Evolutionary conservation across 1,284 basidiomycete genomes (phyloP), one percentile per base, ranked within the genome.

Genomic region (Gomphus sp.): DNA sequence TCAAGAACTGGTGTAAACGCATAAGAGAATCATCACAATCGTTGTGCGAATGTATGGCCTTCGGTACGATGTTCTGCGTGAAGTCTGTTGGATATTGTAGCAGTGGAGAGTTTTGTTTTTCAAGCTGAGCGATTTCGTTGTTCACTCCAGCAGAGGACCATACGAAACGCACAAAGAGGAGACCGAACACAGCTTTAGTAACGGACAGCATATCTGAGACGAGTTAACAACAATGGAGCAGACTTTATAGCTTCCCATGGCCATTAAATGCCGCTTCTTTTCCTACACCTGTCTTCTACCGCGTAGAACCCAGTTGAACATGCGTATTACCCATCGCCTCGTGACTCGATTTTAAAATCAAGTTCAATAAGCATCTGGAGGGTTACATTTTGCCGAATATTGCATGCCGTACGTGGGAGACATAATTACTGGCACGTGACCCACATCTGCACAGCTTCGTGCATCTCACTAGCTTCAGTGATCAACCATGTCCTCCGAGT

Each of bases 121-220:
- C 70, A n/a, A 80, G 64, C 16, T 65, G 60, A 8, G 68, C 62
- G 39, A 80, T 79, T 60, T 73, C 68, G 55, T 72, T 67, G 48
- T 74, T 59, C 10, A 80, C 63, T 0, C 65, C 66, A 1, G 72
- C 68, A 50, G 50, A 33, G 22, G 49, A 44, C 41, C 43, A 47
- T 9, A 55, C 53, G 28, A 45, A 14, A 12, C n/a, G 31, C 9
- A 36, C 28, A 36, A 45, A 12, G 36, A 55, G 16, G 41, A 55
- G 37, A 87, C 48, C 95, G 91, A 91, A 84, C 83, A 63, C 87
- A 89, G 58, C 66, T 95, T 5, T 91, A 94, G 61, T 84, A 85
- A 64, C 79, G 76, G 53, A 89, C 91, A 37, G 79, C 92, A 12
- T 95, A 93, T 68, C 89, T 93, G 75, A 93, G 5, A 39, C 36